Evolutionary conservation across 495 filamentous ascomycete genomes (phyloP).

Genomic region (Aspergillus funiculosus): DNA sequence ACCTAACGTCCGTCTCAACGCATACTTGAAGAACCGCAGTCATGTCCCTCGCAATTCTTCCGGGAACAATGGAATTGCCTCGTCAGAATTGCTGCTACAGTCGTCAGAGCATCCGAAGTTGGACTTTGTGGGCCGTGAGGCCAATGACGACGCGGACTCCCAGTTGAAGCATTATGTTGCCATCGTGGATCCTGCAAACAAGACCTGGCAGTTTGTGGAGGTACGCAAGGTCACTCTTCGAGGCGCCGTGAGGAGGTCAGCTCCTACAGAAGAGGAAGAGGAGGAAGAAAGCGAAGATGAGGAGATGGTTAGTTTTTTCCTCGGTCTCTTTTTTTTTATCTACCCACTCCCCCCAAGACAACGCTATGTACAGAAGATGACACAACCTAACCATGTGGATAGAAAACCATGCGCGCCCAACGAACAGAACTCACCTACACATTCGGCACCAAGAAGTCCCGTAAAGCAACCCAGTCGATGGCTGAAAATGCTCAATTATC

Average conservation of each 20-base stretch:
- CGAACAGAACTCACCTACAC: slow-evolving; percentile 72
- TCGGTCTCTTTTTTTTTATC: too few species aligned
- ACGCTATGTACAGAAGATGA: background rate
- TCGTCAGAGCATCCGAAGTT: slow-evolving; percentile 70
- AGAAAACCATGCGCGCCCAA: slow-evolving; percentile 52
- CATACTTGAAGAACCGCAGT: slow-evolving; percentile 54
- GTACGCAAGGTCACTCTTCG: slow-evolving; percentile 70
- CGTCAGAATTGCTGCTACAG: slow-evolving; percentile 67
- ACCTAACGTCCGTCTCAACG: slow-evolving; percentile 50
- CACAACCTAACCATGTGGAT: slow-evolving; percentile 15
- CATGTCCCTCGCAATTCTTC: slow-evolving; percentile 33
- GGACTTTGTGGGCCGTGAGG: slow-evolving; percentile 77
- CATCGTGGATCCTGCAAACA: slow-evolving; percentile 68
- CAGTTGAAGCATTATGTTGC: slow-evolving; percentile 81
- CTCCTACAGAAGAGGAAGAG: slow-evolving; percentile 40
- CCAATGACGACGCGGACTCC: slow-evolving; percentile 56
- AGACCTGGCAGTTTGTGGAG: slow-evolving; percentile 67
- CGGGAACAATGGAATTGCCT: slow-evolving; percentile 38
- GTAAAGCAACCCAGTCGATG: slow-evolving; percentile 71
- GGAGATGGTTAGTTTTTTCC: slow-evolving; percentile 27
- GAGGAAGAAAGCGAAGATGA: slow-evolving; percentile 39
- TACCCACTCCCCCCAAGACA: background rate
- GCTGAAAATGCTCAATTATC: slow-evolving; percentile 72
- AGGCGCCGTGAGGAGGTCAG: slow-evolving; percentile 50
- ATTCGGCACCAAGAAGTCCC: slow-evolving; percentile 92